Evolutionary conservation across 768 basidiomycete species (phyloP).

Genomic region (Tricholoma hemisulphureum): DNA sequence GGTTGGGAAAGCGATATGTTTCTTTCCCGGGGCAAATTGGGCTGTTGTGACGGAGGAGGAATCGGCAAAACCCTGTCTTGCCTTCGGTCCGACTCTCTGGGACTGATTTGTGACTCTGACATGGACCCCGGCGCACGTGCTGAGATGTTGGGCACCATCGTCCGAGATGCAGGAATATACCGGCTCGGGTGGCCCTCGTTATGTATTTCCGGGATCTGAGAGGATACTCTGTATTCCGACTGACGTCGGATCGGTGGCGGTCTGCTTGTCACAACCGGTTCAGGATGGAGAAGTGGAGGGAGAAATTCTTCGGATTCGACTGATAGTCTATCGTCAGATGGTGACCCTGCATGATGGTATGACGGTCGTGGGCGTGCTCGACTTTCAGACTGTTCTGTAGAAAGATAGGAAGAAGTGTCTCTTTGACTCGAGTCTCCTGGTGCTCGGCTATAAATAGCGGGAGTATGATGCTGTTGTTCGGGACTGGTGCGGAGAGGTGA

Average conservation of each 20-base stretch:
- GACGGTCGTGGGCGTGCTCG: background rate
- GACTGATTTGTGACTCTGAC: slow-evolving; percentile 1
- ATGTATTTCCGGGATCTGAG: slow-evolving; percentile 13
- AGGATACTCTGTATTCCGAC: slow-evolving; percentile 3
- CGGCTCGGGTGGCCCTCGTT: slow-evolving; percentile 14
- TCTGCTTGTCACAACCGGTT: background rate
- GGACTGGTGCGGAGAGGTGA: slow-evolving; percentile 18
- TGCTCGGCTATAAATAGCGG: background rate
- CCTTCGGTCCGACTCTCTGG: slow-evolving; percentile 1
- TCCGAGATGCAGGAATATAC: slow-evolving; percentile 20
- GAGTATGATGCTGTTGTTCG: slow-evolving; percentile 14
- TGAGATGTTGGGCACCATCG: slow-evolving; percentile 10
- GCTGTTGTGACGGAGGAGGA: background rate
- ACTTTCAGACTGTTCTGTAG: background rate
- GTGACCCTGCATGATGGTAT: background rate
- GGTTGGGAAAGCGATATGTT: slow-evolving; percentile 10
- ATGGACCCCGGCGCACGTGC: background rate
- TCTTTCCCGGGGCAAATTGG: slow-evolving; percentile 9
- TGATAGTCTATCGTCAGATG: slow-evolving; percentile 4
- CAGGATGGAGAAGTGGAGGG: slow-evolving; percentile 5
- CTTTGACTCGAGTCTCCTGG: background rate
- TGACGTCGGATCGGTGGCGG: slow-evolving; percentile 4
- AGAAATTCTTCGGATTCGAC: slow-evolving; percentile 9
- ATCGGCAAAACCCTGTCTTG: slow-evolving; percentile 8
- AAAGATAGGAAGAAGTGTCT: slow-evolving; percentile 4